phyloP scores from a whole-genome alignment of 2,329 filamentous ascomycete species.

The Monilinia fructicola region DNA sequence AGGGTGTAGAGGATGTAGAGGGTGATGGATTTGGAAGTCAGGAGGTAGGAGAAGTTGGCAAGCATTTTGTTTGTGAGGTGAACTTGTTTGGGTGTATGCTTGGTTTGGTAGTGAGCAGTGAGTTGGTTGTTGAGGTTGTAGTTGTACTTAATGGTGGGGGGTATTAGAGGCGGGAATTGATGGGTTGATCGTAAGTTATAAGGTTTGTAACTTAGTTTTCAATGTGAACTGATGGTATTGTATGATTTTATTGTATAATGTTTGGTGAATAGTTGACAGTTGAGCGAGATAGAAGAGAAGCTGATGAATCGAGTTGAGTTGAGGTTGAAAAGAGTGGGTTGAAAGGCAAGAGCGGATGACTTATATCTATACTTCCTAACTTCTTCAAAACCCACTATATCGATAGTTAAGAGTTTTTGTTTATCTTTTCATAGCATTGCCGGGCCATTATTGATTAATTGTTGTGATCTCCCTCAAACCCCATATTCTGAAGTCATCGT shows the following conservation, averaged over 20 bases:
- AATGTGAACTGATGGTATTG: conserved; percentile 6
- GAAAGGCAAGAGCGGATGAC: conserved; percentile 10
- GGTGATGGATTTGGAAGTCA: conserved; percentile 21
- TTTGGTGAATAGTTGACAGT: not conserved
- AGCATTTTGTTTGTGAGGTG: not conserved
- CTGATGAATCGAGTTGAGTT: not conserved
- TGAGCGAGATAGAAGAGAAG: not conserved
- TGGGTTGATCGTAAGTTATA: not conserved
- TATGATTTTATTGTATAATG: conserved; percentile 8
- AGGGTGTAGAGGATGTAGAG: conserved; percentile 21
- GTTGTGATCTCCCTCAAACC: conserved; percentile 7
- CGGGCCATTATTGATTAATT: conserved; percentile 11
- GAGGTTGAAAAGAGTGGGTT: not conserved
- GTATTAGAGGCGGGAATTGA: not conserved
- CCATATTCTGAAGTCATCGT: conserved; percentile 14
- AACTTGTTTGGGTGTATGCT: not conserved
- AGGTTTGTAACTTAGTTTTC: not conserved
- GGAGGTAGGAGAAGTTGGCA: conserved; percentile 21
- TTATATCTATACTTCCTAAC: conserved; percentile 6
- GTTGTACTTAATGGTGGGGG: not conserved
- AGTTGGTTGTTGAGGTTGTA: not conserved
- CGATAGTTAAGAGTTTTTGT: not conserved
- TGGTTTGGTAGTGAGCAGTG: not conserved
- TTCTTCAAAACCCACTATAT: not conserved
- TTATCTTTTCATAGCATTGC: conserved; percentile 1